These are phyloP conservation scores for Xylaria venustula DNA, from an alignment of 495 filamentous ascomycete genomes.

Conservation along the genomic window DNA sequence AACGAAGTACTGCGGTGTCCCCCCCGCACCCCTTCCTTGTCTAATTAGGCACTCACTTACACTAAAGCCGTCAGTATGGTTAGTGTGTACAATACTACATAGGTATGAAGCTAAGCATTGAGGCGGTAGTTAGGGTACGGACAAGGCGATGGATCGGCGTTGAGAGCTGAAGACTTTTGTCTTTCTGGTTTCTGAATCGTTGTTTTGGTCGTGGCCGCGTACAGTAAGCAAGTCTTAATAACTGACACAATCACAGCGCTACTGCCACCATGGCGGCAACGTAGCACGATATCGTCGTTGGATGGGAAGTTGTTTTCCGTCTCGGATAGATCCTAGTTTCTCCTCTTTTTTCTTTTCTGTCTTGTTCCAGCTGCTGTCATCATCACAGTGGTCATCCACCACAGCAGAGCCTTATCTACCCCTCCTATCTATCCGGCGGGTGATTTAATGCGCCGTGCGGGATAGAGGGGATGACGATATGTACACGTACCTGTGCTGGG, in stretches of 20 bases:
- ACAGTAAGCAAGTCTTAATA: slow-evolving; percentile 9
- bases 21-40: background rate
- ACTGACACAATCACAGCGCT: background rate
- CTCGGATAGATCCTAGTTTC: background rate
- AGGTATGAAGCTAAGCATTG: background rate
- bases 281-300: slow-evolving; percentile 1
- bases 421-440: background rate
- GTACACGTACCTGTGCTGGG: background rate
- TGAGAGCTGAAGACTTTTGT: background rate
- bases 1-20: background rate
- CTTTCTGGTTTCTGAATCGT: background rate
- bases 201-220: background rate
- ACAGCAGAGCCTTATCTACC: background rate
- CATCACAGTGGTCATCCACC: background rate
- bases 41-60: too few species aligned
- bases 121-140: background rate
- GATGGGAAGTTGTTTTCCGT: slow-evolving; percentile 5
- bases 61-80: too few species aligned
- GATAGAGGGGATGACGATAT: background rate
- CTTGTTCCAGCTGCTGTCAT: background rate
- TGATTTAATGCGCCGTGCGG: background rate
- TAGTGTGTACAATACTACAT: background rate
- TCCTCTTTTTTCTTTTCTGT: background rate
- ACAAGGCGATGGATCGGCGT: background rate
- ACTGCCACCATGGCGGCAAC: background rate